These are phyloP conservation scores for Haplosporangium sp. DNA, from an alignment of 371 early-diverging fungal genomes.

Conservation along the genomic window DNA sequence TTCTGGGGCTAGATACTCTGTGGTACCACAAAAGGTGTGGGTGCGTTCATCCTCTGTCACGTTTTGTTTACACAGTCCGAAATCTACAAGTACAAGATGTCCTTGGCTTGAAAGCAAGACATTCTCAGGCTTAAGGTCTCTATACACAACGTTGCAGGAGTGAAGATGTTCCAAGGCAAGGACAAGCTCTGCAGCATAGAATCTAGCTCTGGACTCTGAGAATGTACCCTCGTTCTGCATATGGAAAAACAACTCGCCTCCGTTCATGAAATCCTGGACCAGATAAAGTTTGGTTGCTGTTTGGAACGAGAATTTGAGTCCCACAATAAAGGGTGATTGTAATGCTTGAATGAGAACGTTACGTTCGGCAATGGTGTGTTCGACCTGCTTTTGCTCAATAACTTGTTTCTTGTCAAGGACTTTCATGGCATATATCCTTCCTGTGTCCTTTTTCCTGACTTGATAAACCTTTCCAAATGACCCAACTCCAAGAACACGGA, in stretches of 20 bases:
- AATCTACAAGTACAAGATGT: conserved; percentile 81
- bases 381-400: conserved; percentile 76
- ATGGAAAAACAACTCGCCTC: conserved; percentile 82
- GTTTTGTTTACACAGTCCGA: conserved; percentile 83
- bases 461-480: conserved; percentile 88
- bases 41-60: conserved; percentile 66
- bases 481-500: conserved; percentile 84
- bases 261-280: conserved; percentile 80
- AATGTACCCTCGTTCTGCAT: conserved; percentile 70
- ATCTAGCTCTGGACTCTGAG: conserved; percentile 65
- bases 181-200: conserved; percentile 76
- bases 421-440: conserved; percentile 88
- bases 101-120: conserved; percentile 69
- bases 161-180: conserved; percentile 78
- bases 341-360: conserved; percentile 76
- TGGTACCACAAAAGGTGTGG: conserved; percentile 83
- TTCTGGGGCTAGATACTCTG: conserved; percentile 79
- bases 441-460: conserved; percentile 80
- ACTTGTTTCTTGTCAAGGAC: conserved; percentile 80
- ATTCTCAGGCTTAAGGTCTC: conserved; percentile 75
- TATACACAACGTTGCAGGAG: conserved; percentile 69
- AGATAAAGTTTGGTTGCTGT: conserved; percentile 74
- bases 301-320: conserved; percentile 76
- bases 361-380: conserved; percentile 82
- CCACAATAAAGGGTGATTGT: conserved; percentile 73